A percentile compares a stretch with the other conserved stretches of the same genome.
Conservation (phyloP, 805 yeast species). For the Yarrowia osloensis region DNA sequence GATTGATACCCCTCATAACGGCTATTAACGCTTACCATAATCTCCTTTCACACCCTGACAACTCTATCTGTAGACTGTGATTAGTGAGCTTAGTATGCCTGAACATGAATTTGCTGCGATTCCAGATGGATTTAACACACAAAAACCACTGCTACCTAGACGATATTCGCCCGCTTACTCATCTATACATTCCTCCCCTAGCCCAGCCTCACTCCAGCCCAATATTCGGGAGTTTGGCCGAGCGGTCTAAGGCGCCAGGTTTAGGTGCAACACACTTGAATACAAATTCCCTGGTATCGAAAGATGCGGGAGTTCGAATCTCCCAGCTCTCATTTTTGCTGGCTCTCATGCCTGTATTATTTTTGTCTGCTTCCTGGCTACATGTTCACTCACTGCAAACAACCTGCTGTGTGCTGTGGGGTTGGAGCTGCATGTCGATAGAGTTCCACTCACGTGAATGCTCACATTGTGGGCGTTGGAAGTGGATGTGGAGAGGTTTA, state of each 20-base stretch:
- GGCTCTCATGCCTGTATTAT: not conserved
- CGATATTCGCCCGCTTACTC: not conserved
- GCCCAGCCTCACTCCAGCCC: not conserved
- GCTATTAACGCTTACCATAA: not conserved
- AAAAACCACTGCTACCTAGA: not conserved
- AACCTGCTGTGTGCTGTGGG: not conserved
- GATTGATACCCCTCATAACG: not conserved
- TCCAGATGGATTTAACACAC: too few species aligned
- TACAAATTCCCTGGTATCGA: conserved; percentile 29
- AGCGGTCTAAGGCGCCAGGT: conserved; percentile 32
- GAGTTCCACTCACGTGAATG: not conserved
- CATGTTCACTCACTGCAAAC: not conserved
- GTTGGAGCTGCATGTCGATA: not conserved
- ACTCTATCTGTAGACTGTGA: not conserved
- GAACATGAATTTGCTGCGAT: too few species aligned
- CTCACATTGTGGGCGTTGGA: too few species aligned
- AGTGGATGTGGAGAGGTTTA: too few species aligned
- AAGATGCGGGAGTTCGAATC: conserved; percentile 31
- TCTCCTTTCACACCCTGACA: not conserved
- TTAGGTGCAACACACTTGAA: conserved; percentile 30
- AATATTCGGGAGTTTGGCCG: conserved; percentile 29
- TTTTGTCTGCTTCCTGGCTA: not conserved
- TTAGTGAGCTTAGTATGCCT: not conserved
- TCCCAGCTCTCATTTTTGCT: conserved; percentile 30
- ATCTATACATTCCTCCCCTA: not conserved